Evolutionary conservation across 345 rosid genomes (phyloP).

Genomic region (Eucalyptus grandis): DNA sequence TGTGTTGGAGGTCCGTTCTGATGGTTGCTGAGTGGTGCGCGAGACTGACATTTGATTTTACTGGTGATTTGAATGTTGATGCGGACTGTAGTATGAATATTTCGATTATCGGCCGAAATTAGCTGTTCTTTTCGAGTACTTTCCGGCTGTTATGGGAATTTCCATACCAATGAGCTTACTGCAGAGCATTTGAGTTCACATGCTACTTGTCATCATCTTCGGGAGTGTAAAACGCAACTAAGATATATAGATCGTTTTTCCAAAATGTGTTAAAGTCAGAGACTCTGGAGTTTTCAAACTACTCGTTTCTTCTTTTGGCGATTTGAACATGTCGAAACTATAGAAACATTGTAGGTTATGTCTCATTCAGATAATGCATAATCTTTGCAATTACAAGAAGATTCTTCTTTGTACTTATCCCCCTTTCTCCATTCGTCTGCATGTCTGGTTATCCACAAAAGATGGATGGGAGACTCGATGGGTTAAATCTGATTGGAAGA

Average conservation of each 20-base stretch:
- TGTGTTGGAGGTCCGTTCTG: background rate
- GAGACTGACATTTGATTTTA: background rate
- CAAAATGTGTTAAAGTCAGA: background rate
- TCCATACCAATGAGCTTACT: background rate
- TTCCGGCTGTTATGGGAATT: background rate
- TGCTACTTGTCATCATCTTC: background rate
- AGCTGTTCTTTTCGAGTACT: background rate
- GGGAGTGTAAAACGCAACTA: background rate
- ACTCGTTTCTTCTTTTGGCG: rapidly evolving
- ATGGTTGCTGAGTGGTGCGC: background rate
- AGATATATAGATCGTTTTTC: background rate
- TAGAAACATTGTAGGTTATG: background rate
- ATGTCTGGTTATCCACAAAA: background rate
- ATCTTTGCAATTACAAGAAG: background rate
- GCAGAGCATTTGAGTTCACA: background rate
- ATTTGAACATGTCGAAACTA: background rate
- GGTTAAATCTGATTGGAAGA: constrained; percentile 94
- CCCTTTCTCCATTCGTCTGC: background rate
- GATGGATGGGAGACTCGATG: constrained; percentile 96
- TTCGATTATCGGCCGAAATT: background rate
- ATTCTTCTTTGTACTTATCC: background rate
- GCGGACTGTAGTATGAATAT: background rate
- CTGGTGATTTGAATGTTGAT: background rate
- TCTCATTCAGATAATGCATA: background rate
- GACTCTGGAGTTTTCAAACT: background rate